phyloP scores from a whole-genome alignment of 75 land plant genomes.

The Gnetum montanum region DNA sequence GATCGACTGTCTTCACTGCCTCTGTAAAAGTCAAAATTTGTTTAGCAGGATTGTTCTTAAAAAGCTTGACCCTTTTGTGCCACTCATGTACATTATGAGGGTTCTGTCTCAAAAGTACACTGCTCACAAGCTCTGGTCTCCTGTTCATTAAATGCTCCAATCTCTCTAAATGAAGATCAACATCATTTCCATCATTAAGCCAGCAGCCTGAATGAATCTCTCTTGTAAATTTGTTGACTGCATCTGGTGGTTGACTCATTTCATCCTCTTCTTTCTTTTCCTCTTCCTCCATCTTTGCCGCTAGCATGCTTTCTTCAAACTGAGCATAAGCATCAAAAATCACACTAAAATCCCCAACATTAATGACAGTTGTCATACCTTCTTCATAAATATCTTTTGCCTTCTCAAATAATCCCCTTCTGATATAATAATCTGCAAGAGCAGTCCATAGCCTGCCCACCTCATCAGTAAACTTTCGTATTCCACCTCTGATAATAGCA shows the following conservation, averaged over 20 bases:
- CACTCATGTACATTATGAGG: constrained; percentile 98
- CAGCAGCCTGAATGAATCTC: constrained; percentile 46
- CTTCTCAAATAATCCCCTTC: constrained; percentile 75
- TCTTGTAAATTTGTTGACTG: constrained; percentile 29
- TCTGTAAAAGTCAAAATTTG: constrained; percentile 84
- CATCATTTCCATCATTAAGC: constrained; percentile 69
- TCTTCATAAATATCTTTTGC: constrained; percentile 90
- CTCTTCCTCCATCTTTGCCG: constrained; percentile 58
- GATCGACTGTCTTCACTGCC: constrained; percentile 90
- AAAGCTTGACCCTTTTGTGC: constrained; percentile 81
- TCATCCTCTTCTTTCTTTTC: constrained; percentile 1
- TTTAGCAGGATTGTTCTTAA: constrained; percentile 62
- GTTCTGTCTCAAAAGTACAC: constrained; percentile 83
- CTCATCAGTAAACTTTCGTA: constrained; percentile 81
- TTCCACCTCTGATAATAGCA: constrained; percentile 86
- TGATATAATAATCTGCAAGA: constrained; percentile 87
- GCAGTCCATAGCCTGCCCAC: constrained; percentile 94
- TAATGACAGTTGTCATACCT: constrained; percentile 75
- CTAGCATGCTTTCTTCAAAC: constrained; percentile 87
- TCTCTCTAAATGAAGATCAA: constrained; percentile 68
- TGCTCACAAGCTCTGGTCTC: constrained; percentile 86
- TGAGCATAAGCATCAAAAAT: constrained; percentile 84
- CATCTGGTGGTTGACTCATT: not conserved
- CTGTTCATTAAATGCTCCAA: constrained; percentile 67
- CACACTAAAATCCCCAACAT: constrained; percentile 86